phyloP scores from a whole-genome alignment of 1,139 yeast genomes.

The Pneumocystis carinii region DNA sequence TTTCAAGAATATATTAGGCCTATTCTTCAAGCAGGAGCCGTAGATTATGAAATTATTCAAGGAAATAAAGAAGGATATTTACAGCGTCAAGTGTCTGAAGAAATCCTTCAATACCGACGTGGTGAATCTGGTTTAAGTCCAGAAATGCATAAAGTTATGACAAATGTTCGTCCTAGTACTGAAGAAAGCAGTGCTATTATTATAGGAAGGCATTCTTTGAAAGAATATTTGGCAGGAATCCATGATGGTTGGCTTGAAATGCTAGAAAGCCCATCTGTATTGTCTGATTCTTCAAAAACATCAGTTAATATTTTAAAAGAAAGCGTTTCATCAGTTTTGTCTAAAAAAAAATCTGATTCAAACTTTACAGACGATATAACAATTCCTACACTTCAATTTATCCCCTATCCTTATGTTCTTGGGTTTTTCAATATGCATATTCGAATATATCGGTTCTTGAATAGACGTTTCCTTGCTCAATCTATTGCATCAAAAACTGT shows the following conservation, averaged over 20 bases:
- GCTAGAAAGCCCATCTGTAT: constrained; percentile 13
- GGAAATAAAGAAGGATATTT: constrained; percentile 78
- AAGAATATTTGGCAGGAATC: constrained; percentile 76
- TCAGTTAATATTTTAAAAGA: not conserved
- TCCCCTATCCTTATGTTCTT: constrained; percentile 56
- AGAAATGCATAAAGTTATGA: not conserved
- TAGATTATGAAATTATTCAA: constrained; percentile 68
- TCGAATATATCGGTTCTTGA: constrained; percentile 66
- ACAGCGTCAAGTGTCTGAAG: constrained; percentile 65
- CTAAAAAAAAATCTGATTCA: not conserved
- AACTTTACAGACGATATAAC: constrained; percentile 13
- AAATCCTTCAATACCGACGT: constrained; percentile 52
- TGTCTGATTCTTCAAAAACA: not conserved
- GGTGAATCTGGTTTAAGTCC: constrained; percentile 16
- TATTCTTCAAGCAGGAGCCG: constrained; percentile 65
- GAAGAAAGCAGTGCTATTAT: constrained; percentile 59
- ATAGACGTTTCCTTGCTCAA: constrained; percentile 54
- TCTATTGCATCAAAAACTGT: constrained; percentile 50
- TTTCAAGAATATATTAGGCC: constrained; percentile 75
- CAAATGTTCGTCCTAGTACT: constrained; percentile 15
- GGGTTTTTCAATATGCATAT: constrained; percentile 69
- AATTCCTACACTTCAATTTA: constrained; percentile 50
- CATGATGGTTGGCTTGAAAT: constrained; percentile 96
- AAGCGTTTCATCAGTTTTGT: not conserved
- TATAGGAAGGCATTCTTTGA: constrained; percentile 89